phyloP scores from a whole-genome alignment of 1,284 basidiomycete genomes.

The Spongispora temasekensis region DNA sequence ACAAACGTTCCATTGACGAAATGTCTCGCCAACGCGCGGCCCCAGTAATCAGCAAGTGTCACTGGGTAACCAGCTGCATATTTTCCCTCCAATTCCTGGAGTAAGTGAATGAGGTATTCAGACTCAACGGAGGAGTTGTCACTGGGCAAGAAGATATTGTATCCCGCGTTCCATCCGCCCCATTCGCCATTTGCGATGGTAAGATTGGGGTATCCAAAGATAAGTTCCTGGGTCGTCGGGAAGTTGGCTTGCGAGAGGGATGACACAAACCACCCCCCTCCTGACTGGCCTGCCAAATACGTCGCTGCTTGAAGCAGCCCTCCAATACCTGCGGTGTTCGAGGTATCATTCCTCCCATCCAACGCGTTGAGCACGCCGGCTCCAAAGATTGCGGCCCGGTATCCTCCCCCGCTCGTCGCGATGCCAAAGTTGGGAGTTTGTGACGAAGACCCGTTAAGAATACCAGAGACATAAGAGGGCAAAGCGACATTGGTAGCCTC shows the following conservation, averaged over 20 bases:
- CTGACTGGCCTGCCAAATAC: constrained; percentile 47
- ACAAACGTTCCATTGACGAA: constrained; percentile 42
- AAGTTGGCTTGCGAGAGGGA: constrained; percentile 43
- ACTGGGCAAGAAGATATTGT: constrained; percentile 27
- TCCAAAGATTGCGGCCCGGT: constrained; percentile 51
- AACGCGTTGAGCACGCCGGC: constrained; percentile 51
- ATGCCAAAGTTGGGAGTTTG: constrained; percentile 42
- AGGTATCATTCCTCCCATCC: constrained; percentile 48
- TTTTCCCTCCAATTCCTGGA: constrained; percentile 37
- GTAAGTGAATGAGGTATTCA: constrained; percentile 25
- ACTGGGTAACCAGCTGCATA: constrained; percentile 32
- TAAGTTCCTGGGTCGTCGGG: constrained; percentile 40
- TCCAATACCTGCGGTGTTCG: constrained; percentile 43
- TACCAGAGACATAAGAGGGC: constrained; percentile 38
- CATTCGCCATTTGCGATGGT: constrained; percentile 21
- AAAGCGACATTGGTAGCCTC: constrained; percentile 27
- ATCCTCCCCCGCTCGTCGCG: constrained; percentile 48
- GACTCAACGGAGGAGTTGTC: constrained; percentile 11
- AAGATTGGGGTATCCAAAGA: constrained; percentile 34
- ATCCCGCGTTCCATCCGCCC: constrained; percentile 40
- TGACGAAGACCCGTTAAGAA: constrained; percentile 29
- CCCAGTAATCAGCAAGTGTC: constrained; percentile 40
- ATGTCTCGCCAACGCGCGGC: constrained; percentile 38
- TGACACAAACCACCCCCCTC: constrained; percentile 42
- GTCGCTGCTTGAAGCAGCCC: constrained; percentile 50